These are phyloP conservation scores for Cymbidium sinense DNA, from an alignment of 106 monocot genomes.

Conservation along the genomic window DNA sequence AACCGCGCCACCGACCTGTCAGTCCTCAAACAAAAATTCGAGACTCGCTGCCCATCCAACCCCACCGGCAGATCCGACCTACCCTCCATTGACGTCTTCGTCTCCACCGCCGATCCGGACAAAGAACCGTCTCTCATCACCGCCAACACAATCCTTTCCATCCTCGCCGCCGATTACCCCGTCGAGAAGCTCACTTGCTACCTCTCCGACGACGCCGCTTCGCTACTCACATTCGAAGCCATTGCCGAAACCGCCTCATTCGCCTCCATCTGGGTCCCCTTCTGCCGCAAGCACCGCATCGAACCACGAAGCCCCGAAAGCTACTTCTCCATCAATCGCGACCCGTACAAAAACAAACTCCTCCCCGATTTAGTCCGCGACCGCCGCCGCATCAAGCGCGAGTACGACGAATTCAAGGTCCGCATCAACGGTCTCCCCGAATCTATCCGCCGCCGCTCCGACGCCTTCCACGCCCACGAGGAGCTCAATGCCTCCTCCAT, in stretches of 20 bases:
- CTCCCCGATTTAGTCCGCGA: slow-evolving; percentile 84
- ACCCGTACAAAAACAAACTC: slow-evolving; percentile 90
- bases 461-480: slow-evolving; percentile 39
- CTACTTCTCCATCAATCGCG: slow-evolving; percentile 62
- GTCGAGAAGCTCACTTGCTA: slow-evolving; percentile 85
- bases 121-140: slow-evolving; percentile 85
- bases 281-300: slow-evolving; percentile 89
- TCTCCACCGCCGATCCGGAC: slow-evolving; percentile 64
- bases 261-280: slow-evolving; percentile 85
- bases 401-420: slow-evolving; percentile 96
- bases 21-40: slow-evolving; percentile 63
- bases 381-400: slow-evolving; percentile 83
- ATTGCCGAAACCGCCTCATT: slow-evolving; percentile 74
- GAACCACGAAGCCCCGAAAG: slow-evolving; percentile 85
- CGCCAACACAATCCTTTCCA: slow-evolving; percentile 82
- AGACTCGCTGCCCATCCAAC: slow-evolving; percentile 37
- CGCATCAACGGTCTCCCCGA: slow-evolving; percentile 80
- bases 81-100: slow-evolving; percentile 56
- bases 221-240: slow-evolving; percentile 85
- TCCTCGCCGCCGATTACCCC: slow-evolving; percentile 89
- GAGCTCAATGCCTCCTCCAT: slow-evolving; percentile 25
- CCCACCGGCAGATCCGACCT: slow-evolving; percentile 59
- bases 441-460: slow-evolving; percentile 42
- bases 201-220: slow-evolving; percentile 87
- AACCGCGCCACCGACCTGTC: slow-evolving; percentile 70